phyloP scores from a whole-genome alignment of 176 grass and related monocot genomes.

The Ananas comosus region DNA sequence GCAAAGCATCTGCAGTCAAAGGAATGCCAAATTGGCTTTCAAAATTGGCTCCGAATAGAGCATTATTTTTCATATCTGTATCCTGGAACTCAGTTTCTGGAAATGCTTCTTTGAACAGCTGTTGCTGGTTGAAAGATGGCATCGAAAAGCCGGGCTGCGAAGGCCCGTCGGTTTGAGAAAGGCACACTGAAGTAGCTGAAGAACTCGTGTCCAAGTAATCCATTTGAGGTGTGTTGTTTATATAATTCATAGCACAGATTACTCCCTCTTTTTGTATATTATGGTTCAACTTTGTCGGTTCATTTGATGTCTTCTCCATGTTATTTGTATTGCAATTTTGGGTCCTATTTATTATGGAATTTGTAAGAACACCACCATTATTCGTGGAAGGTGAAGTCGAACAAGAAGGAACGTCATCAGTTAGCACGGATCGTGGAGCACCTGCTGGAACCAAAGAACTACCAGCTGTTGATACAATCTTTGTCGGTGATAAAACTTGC shows the following conservation, averaged over 20 bases:
- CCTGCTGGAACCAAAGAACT: conserved; percentile 22
- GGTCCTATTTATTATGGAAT: conserved; percentile 29
- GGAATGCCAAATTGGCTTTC: conserved; percentile 57
- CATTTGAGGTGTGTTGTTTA: conserved; percentile 50
- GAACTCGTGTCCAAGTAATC: conserved; percentile 83
- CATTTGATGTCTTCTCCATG: conserved; percentile 44
- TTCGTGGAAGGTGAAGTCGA: conserved; percentile 72
- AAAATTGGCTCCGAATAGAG: conserved; percentile 73
- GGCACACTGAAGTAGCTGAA: conserved; percentile 81
- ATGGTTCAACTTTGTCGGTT: conserved; percentile 39
- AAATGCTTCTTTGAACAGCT: conserved; percentile 52
- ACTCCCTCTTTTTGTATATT: conserved; percentile 42
- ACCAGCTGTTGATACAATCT: conserved; percentile 37
- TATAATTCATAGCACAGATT: conserved; percentile 38
- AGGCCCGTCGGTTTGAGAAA: conserved; percentile 67
- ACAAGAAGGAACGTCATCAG: conserved; percentile 79
- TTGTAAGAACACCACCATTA: conserved; percentile 41
- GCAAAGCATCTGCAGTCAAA: conserved; percentile 56
- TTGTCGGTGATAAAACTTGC: conserved; percentile 28
- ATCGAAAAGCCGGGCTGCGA: conserved; percentile 52
- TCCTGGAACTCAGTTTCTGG: conserved; percentile 60
- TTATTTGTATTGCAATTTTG: conserved; percentile 39
- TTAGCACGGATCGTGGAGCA: conserved; percentile 69
- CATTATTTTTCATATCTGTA: conserved; percentile 58
- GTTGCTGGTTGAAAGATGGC: conserved; percentile 58